Evolutionary conservation across 192 early-diverging fungal genomes (phyloP).

Genomic region (Coemansia sp.): DNA sequence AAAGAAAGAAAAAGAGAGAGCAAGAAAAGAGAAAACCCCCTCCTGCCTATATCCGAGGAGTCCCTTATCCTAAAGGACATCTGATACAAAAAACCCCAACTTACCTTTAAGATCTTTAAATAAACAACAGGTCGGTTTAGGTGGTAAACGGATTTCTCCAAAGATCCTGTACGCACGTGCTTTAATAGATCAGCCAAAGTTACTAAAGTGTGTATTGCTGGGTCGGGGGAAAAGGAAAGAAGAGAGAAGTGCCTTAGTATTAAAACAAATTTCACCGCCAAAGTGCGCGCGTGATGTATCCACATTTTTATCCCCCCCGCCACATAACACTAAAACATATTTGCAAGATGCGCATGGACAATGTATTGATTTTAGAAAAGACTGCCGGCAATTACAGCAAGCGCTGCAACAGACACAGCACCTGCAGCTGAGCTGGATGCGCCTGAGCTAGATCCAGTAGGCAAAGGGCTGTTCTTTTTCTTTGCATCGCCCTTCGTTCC

Average conservation of each 20-base stretch:
- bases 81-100: too few relatives aligned
- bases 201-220: background rate
- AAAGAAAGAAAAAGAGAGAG: background rate
- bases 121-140: conserved; percentile 1
- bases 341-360: background rate
- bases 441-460: conserved; percentile 11
- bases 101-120: background rate
- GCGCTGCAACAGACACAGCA: conserved; percentile 9
- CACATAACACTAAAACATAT: background rate
- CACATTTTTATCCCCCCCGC: background rate
- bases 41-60: background rate
- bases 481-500: conserved; percentile 24
- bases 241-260: too few relatives aligned
- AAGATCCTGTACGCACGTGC: background rate
- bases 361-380: conserved; percentile 11
- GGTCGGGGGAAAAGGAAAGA: too few relatives aligned
- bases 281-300: background rate
- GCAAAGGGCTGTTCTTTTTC: conserved; percentile 38
- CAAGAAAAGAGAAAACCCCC: conserved; percentile 1
- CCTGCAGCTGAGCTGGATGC: conserved; percentile 3
- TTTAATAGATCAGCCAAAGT: conserved; percentile 1
- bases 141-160: background rate
- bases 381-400: conserved; percentile 13
- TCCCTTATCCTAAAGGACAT: too few relatives aligned
- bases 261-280: too few relatives aligned